Conservation (phyloP, 2,329 filamentous ascomycete genomes). For the Trichoderma sp. region DNA sequence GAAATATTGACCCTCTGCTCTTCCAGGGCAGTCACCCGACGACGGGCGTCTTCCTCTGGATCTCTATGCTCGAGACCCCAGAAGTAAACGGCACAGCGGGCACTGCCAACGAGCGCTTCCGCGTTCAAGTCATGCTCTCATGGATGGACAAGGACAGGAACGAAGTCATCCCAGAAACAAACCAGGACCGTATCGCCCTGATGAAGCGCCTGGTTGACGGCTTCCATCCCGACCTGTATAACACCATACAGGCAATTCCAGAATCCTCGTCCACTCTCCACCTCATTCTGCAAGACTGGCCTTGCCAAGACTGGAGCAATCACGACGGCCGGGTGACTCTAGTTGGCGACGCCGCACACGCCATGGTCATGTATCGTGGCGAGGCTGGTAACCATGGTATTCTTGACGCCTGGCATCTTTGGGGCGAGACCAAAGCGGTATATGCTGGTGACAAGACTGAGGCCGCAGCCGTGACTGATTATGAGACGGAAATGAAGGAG, state of each 20-base stretch:
- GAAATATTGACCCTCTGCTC: constrained; percentile 51
- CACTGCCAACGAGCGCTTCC: constrained; percentile 34
- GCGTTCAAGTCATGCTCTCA: constrained; percentile 45
- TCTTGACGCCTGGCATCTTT: constrained; percentile 36
- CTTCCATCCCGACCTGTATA: constrained; percentile 39
- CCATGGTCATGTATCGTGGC: constrained; percentile 55
- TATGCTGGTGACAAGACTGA: constrained; percentile 19
- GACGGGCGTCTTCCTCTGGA: constrained; percentile 50
- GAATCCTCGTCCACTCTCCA: constrained; percentile 38
- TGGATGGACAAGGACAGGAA: constrained; percentile 39
- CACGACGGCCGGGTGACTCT: constrained; percentile 44
- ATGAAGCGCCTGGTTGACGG: constrained; percentile 39
- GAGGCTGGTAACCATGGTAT: constrained; percentile 42
- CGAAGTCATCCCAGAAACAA: constrained; percentile 33
- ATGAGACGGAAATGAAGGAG: constrained; percentile 33
- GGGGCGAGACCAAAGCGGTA: constrained; percentile 24
- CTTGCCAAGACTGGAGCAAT: constrained; percentile 41
- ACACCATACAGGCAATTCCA: constrained; percentile 43
- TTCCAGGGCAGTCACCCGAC: constrained; percentile 53
- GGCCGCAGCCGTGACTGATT: constrained; percentile 26
- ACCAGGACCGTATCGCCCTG: constrained; percentile 34
- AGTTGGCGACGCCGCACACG: constrained; percentile 53
- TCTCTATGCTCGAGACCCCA: constrained; percentile 44
- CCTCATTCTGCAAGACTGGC: constrained; percentile 38
- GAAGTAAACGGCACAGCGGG: constrained; percentile 35